phyloP scores from a whole-genome alignment of 371 early-diverging fungal species.

The Circinella umbellata region DNA sequence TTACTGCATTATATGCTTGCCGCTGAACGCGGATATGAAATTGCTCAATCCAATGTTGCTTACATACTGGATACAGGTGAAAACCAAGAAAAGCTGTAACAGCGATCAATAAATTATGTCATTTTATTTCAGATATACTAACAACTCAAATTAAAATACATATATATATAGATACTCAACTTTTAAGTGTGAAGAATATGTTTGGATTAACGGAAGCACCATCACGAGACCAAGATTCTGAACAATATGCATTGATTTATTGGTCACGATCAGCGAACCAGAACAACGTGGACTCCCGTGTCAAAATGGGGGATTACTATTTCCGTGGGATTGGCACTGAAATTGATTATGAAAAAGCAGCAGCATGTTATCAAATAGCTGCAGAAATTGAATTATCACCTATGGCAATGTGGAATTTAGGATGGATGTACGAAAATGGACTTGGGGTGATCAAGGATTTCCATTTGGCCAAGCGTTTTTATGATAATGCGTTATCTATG shows the following conservation, averaged over 20 bases:
- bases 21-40: conserved; percentile 86
- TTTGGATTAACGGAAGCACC: conserved; percentile 7
- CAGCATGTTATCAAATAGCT: conserved; percentile 86
- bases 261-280: conserved; percentile 98
- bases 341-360: conserved; percentile 76
- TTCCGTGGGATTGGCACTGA: conserved; percentile 85
- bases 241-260: conserved; percentile 72
- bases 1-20: conserved; percentile 76
- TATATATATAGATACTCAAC: conserved; percentile 10
- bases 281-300: conserved; percentile 85
- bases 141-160: not conserved
- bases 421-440: conserved; percentile 98
- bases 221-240: conserved; percentile 7
- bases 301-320: conserved; percentile 95
- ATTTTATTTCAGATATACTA: too few species aligned
- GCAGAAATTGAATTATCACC: conserved; percentile 81
- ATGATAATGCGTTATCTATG: conserved; percentile 77
- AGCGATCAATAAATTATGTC: too few species aligned
- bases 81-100: not conserved
- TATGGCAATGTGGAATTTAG: conserved; percentile 95
- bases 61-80: conserved; percentile 82
- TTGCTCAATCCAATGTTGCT: conserved; percentile 88
- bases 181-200: conserved; percentile 9
- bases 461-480: conserved; percentile 91
- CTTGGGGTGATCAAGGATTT: conserved; percentile 86